These are phyloP conservation scores for Pleomassaria siparia DNA, from an alignment of 2,329 filamentous ascomycete genomes.

Conservation along the genomic window DNA sequence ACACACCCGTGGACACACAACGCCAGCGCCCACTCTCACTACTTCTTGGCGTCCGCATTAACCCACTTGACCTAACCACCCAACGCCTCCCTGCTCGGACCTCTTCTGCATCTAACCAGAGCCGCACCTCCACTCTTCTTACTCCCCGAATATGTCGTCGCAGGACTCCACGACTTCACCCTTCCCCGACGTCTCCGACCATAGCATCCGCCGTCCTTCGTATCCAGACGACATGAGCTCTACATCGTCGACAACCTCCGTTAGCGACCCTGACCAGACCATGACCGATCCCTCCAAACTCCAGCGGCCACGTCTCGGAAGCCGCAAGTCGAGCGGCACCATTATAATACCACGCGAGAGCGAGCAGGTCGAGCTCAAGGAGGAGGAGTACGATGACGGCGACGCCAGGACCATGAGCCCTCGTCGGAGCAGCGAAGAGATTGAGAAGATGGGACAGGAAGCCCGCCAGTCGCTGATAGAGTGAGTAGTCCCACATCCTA, in stretches of 20 bases:
- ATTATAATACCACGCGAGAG: conserved; percentile 80
- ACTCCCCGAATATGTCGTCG: conserved; percentile 10
- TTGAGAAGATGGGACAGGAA: conserved; percentile 83
- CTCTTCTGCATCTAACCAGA: conserved; percentile 5
- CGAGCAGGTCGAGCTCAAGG: conserved; percentile 69
- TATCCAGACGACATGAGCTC: conserved; percentile 43
- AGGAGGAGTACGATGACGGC: conserved; percentile 77
- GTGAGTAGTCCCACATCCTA: conserved; percentile 45
- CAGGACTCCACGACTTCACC: conserved; percentile 22
- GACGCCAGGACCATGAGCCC: conserved; percentile 96
- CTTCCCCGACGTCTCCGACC: conserved; percentile 28
- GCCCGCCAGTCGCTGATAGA: conserved; percentile 67
- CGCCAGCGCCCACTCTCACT: conserved; percentile 19
- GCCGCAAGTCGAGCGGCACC: conserved; percentile 77
- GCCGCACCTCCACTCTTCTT: conserved; percentile 19
- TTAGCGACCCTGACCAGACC: conserved; percentile 36
- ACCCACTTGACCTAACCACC: conserved; percentile 27
- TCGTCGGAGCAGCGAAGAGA: conserved; percentile 83
- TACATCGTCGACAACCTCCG: conserved; percentile 48
- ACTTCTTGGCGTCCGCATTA: neutral
- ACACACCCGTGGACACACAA: conserved; percentile 13
- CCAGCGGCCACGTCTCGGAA: conserved; percentile 67
- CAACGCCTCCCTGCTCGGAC: conserved; percentile 22
- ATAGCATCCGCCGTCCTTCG: conserved; percentile 23
- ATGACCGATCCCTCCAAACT: conserved; percentile 50